Base-by-base conservation (phyloP, 345 rosid species). In the Linum trigynum region DNA sequence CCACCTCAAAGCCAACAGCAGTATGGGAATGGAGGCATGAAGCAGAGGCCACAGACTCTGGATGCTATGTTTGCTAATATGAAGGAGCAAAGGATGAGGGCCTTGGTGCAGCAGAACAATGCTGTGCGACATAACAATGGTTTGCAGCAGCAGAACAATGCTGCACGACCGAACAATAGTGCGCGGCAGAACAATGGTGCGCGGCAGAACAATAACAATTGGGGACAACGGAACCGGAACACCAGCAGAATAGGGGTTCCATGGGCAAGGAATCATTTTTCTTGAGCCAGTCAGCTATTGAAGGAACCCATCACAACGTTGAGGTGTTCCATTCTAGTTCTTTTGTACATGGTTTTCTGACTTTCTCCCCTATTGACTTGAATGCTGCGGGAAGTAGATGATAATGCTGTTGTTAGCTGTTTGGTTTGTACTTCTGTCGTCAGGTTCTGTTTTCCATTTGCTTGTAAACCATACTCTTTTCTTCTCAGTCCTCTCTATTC, bases 21-120 rank as follows among this genome's bases (percentile, higher is more conserved):
- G 53, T 78, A 71, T 48, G 81, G 74, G 41, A 80, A 72, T 68
- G 71, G 48, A 32, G 77, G 67, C 45, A 60, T 75, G 23, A 81
- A 75, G 62, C 90, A 80, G 76, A 75, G 78, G 81, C 82, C 92
- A 57, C 82, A 86, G 45, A 92, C 98, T 2, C 77, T 92, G 59
- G 96, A 92, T 70, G 86, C 95, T 1, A 74, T 85, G 45, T 89
- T 87, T 83, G 96, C 98, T 17, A 82, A 77, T 75, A 80, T 89
- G 95, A 85, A 86, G 73, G 91, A 89, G 78, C 84, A 86, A 81
- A 80, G 96, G 65, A 79, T 73, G 87, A 84, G 55, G 74, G 76
- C 62, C 63, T 61, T 77, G 11, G 39, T 80, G 17, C 69, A 63
- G 17, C 70, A 69, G 57, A 74, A 69, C 65, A 81, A 75, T 67